Evolutionary conservation across 75 land plant species (phyloP).

Genomic region (Ceratopteris richardii): DNA sequence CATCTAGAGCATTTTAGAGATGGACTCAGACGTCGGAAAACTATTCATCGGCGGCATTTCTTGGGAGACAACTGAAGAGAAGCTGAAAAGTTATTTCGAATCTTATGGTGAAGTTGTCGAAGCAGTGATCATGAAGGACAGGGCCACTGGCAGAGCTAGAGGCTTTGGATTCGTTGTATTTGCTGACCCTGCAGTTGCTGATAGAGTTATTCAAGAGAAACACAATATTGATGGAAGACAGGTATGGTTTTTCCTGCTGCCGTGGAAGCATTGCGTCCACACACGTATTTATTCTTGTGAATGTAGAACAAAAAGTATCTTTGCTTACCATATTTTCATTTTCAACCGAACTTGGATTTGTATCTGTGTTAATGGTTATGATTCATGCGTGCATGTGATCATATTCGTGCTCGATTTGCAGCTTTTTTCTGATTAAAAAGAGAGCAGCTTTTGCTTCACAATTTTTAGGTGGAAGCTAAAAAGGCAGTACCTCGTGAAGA

Average conservation of each 20-base stretch:
- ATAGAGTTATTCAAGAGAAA: constrained; percentile 71
- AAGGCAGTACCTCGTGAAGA: constrained; percentile 98
- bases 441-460: constrained; percentile 1
- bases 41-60: constrained; percentile 40
- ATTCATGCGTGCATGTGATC: too few relatives aligned
- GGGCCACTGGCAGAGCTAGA: constrained; percentile 86
- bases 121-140: constrained; percentile 35
- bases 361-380: constrained; percentile 16
- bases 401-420: not conserved
- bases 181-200: constrained; percentile 83
- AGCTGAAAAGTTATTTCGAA: constrained; percentile 42
- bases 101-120: constrained; percentile 67
- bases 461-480: constrained; percentile 87
- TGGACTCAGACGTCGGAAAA: constrained; percentile 17
- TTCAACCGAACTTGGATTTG: constrained; percentile 7
- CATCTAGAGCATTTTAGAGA: not conserved
- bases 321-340: constrained; percentile 16
- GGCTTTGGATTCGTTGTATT: constrained; percentile 96
- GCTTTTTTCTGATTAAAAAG: not conserved
- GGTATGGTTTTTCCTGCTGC: constrained; percentile 21
- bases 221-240: constrained; percentile 81
- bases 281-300: not conserved
- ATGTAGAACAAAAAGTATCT: constrained; percentile 14
- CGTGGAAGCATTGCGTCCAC: not conserved
- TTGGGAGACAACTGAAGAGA: constrained; percentile 39